These are phyloP conservation scores for Gossypium gossypioides DNA, from an alignment of 441 rosid genomes.

Conservation along the genomic window DNA sequence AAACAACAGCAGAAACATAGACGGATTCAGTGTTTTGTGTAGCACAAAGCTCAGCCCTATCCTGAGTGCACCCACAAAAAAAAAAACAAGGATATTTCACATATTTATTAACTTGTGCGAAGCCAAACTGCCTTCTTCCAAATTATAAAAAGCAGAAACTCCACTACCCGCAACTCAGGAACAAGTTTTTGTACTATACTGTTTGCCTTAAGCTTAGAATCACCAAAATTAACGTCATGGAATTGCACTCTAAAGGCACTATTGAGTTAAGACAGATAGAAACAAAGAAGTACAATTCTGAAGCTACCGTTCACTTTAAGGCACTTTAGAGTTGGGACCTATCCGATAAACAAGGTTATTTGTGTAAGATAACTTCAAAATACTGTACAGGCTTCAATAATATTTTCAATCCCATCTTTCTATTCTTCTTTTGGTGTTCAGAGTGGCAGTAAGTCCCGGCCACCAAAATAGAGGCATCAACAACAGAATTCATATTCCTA, in stretches of 20 bases:
- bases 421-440: not conserved
- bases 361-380: not conserved
- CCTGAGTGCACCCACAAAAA: conserved; percentile 41
- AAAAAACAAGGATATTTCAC: conserved; percentile 3
- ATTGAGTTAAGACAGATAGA: not conserved
- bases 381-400: not conserved
- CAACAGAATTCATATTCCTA: not conserved
- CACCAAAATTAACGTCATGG: not conserved
- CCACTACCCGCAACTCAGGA: not conserved
- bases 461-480: not conserved
- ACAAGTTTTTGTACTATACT: not conserved
- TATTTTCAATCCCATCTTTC: not conserved
- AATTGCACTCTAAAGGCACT: not conserved
- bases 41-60: conserved; percentile 59
- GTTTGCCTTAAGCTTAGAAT: not conserved
- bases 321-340: not conserved
- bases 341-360: not conserved
- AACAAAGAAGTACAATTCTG: not conserved
- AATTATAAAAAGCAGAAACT: not conserved
- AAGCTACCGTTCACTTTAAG: not conserved
- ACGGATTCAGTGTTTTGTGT: conserved; percentile 47
- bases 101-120: not conserved
- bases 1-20: conserved; percentile 72
- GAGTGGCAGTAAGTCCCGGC: not conserved
- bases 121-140: not conserved